Percentiles rank a stretch among this genome's conserved stretches.
phyloP scores from a whole-genome alignment of 805 yeast species.

The Maudiozyma bulderi region DNA sequence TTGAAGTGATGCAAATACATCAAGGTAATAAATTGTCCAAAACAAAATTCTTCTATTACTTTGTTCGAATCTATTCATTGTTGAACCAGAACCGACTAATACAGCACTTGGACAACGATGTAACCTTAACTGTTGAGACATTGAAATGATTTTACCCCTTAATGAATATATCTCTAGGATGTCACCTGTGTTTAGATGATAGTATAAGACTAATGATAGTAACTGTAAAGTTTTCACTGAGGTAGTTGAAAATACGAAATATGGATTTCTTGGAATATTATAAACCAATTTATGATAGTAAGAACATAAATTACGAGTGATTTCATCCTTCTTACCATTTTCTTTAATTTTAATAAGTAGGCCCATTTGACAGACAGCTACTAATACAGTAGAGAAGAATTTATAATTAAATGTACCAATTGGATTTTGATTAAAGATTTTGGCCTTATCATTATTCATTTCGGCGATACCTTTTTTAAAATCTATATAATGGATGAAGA shows the following conservation, averaged over 20 bases:
- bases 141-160: constrained; percentile 64
- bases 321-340: constrained; percentile 7
- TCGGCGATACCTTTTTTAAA: constrained; percentile 2
- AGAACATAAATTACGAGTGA: constrained; percentile 23
- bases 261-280: constrained; percentile 53
- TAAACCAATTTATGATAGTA: constrained; percentile 49
- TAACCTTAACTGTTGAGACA: constrained; percentile 77
- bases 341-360: constrained; percentile 18
- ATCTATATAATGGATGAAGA: constrained; percentile 44
- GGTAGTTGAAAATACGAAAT: constrained; percentile 45
- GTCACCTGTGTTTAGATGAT: constrained; percentile 66
- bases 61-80: constrained; percentile 59
- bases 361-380: constrained; percentile 26
- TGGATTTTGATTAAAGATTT: background rate
- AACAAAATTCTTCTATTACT: constrained; percentile 75
- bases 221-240: constrained; percentile 64
- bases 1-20: constrained; percentile 62
- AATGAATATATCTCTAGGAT: constrained; percentile 63
- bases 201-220: constrained; percentile 56
- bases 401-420: constrained; percentile 16
- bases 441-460: background rate
- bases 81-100: constrained; percentile 53
- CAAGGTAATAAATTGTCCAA: constrained; percentile 77
- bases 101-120: constrained; percentile 86
- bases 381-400: constrained; percentile 21